A percentile compares a stretch with the other conserved stretches of the same genome.
Conservation (phyloP, 345 rosid species). For the Cardamine resedifolia region DNA sequence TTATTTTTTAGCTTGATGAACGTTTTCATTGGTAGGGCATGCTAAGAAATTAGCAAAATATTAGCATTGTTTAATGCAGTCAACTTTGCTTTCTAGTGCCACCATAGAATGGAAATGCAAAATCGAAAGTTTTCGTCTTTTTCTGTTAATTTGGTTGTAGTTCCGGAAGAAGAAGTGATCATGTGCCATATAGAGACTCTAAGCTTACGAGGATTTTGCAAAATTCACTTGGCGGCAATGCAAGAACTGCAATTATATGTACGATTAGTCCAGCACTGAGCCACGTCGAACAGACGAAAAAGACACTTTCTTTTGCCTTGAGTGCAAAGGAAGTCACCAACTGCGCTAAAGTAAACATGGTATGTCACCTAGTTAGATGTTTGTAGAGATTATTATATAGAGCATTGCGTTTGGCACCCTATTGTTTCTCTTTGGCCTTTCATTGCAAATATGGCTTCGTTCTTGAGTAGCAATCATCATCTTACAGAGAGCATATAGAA, state of each 20-base stretch:
- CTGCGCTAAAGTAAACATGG: conserved; percentile 91
- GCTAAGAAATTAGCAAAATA: neutral
- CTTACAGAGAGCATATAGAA: neutral
- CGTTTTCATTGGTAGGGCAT: neutral
- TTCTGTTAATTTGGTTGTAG: conserved; percentile 50
- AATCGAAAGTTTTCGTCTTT: neutral
- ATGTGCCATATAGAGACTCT: conserved; percentile 93
- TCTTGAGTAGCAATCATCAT: neutral
- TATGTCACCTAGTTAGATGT: conserved; percentile 37
- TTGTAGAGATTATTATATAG: neutral
- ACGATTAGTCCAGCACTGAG: conserved; percentile 93
- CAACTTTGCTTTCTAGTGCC: conserved; percentile 4
- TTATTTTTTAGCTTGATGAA: conserved; percentile 13
- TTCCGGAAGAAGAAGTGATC: conserved; percentile 64
- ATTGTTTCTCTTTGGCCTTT: neutral
- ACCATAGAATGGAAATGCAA: neutral
- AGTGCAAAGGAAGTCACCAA: conserved; percentile 96
- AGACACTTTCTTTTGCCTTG: conserved; percentile 81
- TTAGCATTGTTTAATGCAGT: neutral
- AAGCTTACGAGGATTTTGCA: conserved; percentile 96
- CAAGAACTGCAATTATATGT: conserved; percentile 93
- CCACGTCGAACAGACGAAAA: conserved; percentile 88
- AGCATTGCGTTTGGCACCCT: neutral
- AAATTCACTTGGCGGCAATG: conserved; percentile 97
- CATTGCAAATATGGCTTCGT: neutral